Evolutionary conservation across 768 basidiomycete genomes (phyloP), one percentile per base, ranked within the genome.

Genomic region (Hericium erinaceus): DNA sequence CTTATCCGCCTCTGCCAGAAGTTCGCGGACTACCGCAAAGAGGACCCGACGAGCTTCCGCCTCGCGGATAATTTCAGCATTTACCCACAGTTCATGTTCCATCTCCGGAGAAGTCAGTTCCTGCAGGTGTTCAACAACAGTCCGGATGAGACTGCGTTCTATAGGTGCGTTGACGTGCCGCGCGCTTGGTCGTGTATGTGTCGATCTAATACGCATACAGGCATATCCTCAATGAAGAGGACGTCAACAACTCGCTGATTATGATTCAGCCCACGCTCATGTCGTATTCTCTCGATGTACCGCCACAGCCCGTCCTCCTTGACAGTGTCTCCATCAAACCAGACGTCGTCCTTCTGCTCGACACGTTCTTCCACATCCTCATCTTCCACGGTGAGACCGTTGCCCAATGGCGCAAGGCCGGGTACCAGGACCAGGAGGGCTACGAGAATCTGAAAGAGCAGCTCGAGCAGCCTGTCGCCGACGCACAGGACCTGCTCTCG

Each of bases 41-140:
- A 98, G 72, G 97, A 98, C 68, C 90, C 97, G 10, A 81, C 85
- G 39, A 92, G 88, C 68, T 98, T 99, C 81, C 79, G 93, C 64
- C 77, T 99, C 62, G 79, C 84, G 57, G 93, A 97, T 69, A 97
- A 97, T 72, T 98, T 99, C 74, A 91, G 90, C 69, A 98, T 99
- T 65, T 99, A 99, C 71, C 97, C 97, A 15, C 97, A 98, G 69
- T 99, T 99, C 77, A 99, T 98, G 97, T 99, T 98, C 85, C 97
- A 99, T 73, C 73, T 99, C 60, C 80, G 95, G 58, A 77, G 97
- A 69, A 93, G 91, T 79, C 95, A 98, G 74, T 98, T 99, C 77
- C 77, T 99, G 69, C 97, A 99, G 73, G 95, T 98, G 56, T 98
- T 98, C 75, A 98, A 98, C 73, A 99, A 98, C 78, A 95, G 92